These are phyloP conservation scores for Cladosporium oxysporum DNA, from an alignment of 2,329 filamentous ascomycete genomes.

Conservation along the genomic window DNA sequence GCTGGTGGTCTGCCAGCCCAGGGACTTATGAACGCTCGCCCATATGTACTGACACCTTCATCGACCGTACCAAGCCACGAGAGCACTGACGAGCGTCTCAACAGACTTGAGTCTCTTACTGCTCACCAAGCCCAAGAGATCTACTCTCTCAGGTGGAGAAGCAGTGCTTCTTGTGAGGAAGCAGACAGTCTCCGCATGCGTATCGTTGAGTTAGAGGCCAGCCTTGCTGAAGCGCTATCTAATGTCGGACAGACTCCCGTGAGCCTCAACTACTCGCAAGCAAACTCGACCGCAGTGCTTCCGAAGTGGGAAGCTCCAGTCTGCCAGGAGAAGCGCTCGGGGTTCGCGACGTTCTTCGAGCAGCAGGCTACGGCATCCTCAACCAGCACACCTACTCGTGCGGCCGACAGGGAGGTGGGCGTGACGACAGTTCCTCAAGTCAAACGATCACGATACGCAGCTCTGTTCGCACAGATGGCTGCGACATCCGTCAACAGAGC, in stretches of 20 bases:
- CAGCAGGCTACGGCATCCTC: background rate
- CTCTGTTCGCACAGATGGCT: background rate
- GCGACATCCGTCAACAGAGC: background rate
- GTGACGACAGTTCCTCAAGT: background rate
- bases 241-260: background rate
- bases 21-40: background rate
- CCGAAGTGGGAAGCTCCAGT: background rate
- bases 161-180: background rate
- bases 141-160: background rate
- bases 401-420: too few relatives aligned
- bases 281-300: background rate
- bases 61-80: background rate
- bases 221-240: background rate
- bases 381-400: background rate
- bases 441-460: background rate
- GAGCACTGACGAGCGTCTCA: background rate
- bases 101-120: background rate
- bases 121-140: background rate
- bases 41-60: background rate
- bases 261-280: background rate
- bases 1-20: background rate
- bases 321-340: background rate
- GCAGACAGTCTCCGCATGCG: background rate
- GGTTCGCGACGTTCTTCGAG: background rate
- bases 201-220: background rate